A percentile compares a stretch with the other conserved stretches of the same genome.
phyloP scores from a whole-genome alignment of 2,329 filamentous ascomycete genomes.

The Fusarium burgessii region DNA sequence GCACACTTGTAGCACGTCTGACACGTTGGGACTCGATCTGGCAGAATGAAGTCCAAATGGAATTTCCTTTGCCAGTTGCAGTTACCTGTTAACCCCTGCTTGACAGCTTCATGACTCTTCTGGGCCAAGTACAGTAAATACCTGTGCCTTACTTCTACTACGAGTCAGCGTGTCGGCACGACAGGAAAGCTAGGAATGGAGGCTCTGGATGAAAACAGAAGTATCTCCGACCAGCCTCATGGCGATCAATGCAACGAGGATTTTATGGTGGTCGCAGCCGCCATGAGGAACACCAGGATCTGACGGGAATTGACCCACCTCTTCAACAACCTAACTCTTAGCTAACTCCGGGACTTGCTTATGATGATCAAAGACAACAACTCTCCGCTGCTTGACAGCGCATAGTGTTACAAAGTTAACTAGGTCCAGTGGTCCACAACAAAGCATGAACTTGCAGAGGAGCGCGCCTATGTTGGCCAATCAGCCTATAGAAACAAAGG shows the following conservation, averaged over 20 bases:
- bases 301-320: constrained; percentile 39
- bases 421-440: constrained; percentile 3
- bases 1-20: constrained; percentile 5
- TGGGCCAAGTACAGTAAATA: constrained; percentile 6
- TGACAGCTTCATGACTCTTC: constrained; percentile 16
- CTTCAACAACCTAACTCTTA: constrained; percentile 10
- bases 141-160: constrained; percentile 3
- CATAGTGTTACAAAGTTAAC: neutral
- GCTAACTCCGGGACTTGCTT: constrained; percentile 4
- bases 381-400: neutral
- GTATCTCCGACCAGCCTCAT: constrained; percentile 37
- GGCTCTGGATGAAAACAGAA: constrained; percentile 41
- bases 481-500: neutral
- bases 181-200: constrained; percentile 33
- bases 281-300: constrained; percentile 32
- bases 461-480: constrained; percentile 10
- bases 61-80: constrained; percentile 18
- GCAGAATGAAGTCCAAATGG: constrained; percentile 7
- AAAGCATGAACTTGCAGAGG: neutral
- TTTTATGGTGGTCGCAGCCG: constrained; percentile 29
- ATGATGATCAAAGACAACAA: constrained; percentile 3
- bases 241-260: constrained; percentile 39
- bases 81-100: constrained; percentile 23
- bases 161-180: constrained; percentile 42
- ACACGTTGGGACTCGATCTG: constrained; percentile 26